These are phyloP conservation scores for Fusarium sp. DNA, from an alignment of 2,329 filamentous ascomycete species.

Conservation along the genomic window DNA sequence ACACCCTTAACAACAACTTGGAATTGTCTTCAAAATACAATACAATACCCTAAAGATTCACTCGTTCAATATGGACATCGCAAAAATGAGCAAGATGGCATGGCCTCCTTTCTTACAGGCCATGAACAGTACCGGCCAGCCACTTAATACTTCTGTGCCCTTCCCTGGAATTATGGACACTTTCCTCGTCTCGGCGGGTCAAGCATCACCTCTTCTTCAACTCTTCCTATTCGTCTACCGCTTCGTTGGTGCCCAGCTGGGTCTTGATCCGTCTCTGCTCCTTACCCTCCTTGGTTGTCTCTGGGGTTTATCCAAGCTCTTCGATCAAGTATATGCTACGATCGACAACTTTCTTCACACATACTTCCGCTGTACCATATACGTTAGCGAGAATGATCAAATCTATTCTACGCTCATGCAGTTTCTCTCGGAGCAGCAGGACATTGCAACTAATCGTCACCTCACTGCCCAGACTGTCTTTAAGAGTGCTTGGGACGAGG, in stretches of 20 bases:
- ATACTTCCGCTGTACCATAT: conserved; percentile 66
- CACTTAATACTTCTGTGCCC: conserved; percentile 37
- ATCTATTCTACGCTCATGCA: conserved; percentile 71
- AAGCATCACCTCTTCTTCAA: conserved; percentile 58
- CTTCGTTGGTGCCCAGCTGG: conserved; percentile 59
- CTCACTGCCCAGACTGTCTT: conserved; percentile 69
- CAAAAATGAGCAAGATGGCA: conserved; percentile 48
- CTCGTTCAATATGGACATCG: conserved; percentile 41
- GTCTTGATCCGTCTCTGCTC: conserved; percentile 63
- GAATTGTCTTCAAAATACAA: background rate
- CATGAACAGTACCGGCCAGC: conserved; percentile 35
- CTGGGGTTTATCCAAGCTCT: conserved; percentile 61
- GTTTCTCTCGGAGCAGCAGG: conserved; percentile 68
- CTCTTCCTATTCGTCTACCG: conserved; percentile 62
- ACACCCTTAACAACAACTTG: background rate
- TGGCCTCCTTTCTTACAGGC: conserved; percentile 49
- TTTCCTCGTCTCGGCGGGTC: conserved; percentile 61
- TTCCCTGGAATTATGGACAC: conserved; percentile 58
- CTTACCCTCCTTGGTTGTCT: conserved; percentile 61
- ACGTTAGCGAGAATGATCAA: conserved; percentile 67
- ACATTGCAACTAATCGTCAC: conserved; percentile 64
- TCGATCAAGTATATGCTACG: conserved; percentile 53
- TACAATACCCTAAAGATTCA: background rate
- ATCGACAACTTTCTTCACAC: conserved; percentile 55
- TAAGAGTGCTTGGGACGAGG: conserved; percentile 69